Base-by-base conservation (phyloP, 192 early-diverging fungal species). In the Linderina pennispora region DNA sequence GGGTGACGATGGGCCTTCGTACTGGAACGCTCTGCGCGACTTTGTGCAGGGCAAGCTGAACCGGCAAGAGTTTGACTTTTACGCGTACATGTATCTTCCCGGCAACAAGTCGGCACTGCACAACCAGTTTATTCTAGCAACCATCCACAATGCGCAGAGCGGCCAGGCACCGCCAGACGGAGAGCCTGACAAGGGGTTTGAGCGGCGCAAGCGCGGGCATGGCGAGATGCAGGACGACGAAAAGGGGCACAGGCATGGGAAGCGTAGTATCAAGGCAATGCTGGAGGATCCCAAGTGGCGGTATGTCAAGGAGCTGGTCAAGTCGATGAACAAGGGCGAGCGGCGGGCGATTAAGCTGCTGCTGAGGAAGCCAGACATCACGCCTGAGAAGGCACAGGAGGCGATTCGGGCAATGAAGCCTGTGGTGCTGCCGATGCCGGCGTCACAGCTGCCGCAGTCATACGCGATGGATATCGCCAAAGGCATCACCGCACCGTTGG, bases 31-130 rank as follows among this genome's bases (percentile, higher is more conserved):
- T 3, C 61, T 87, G 40, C 74, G 80, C 18, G 81, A 87, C 31
- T 87, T 87, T 64, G 79, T 87, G 22, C 79, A 77, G 31, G 85
- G 85, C 62, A 83, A 78, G 49, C 72, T 87, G 22, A 84, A 85
- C 47, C 78, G 83, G 10, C 83, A 83, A 45, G 85, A 87, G 53
- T 87, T 87, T 32, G 85, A 87, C 64, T 85, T 84, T 66, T 87
- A 84, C 51, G 85, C 83, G 26, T 81, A 84, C 60, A 56, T 84
- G 21, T 85, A 87, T 42, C 35, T 76, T 22, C 52, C 67, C 2
- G 68, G 57, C 45, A 60, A 71, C 42, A 65, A 63, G 39, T 62
- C 81, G 1, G 58, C 60, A 10, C 62, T 87, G 24, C 85, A 87
- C 58, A 87, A 87, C 53, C 72, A 79, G 42, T 87, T 87, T 58